A percentile compares a stretch with the other conserved stretches of the same genome.
Conservation (phyloP, 1,284 basidiomycete species). For the Pyrrhoderma noxium region DNA sequence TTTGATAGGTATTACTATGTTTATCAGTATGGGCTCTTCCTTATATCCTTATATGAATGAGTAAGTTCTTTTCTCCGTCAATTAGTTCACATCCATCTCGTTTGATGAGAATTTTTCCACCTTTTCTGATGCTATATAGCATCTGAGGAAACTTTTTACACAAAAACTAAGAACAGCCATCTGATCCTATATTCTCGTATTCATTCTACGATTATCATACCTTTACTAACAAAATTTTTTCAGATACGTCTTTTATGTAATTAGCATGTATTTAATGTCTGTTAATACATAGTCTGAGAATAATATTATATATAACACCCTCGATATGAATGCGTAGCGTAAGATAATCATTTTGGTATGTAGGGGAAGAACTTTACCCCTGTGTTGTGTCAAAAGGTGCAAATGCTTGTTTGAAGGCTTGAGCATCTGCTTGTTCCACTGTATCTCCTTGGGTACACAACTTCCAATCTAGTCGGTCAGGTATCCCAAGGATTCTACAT, state of each 20-base stretch:
- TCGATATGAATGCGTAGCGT: no score
- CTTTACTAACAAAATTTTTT: no score
- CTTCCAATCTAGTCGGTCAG: constrained; percentile 86
- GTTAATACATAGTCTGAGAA: no score
- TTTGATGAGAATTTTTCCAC: constrained; percentile 20
- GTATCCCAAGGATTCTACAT: constrained; percentile 62
- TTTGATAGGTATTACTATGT: not conserved
- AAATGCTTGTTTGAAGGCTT: constrained; percentile 78
- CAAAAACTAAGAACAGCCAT: constrained; percentile 24
- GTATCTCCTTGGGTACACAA: constrained; percentile 72
- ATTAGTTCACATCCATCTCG: not conserved
- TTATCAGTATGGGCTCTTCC: not conserved
- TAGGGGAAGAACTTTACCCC: not conserved
- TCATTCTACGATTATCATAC: no score
- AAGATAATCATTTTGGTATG: no score
- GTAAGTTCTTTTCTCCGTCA: not conserved
- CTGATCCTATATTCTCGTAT: constrained; percentile 16
- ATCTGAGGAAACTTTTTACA: constrained; percentile 15
- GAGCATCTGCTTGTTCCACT: constrained; percentile 75
- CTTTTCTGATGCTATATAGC: constrained; percentile 18
- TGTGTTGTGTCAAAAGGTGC: constrained; percentile 51
- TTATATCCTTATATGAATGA: not conserved
- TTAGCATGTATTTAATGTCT: no score
- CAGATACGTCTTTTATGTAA: no score
- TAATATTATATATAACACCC: no score